Conservation (phyloP, 768 basidiomycete genomes). For the Galerina marginata region DNA sequence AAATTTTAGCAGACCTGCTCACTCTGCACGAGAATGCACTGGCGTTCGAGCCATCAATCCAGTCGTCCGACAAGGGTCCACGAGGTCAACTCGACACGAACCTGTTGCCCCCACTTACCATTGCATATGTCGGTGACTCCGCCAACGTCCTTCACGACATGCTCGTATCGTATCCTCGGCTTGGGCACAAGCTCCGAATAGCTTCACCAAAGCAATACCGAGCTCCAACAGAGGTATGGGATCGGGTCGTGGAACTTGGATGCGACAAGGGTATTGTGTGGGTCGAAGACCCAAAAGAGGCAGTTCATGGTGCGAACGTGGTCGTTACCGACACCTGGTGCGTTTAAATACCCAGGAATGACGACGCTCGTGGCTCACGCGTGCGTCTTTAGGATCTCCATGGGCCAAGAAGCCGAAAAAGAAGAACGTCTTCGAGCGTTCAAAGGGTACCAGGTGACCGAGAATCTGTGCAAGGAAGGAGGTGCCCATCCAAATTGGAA, state of each 20-base stretch:
- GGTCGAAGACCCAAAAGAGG: conserved; percentile 82
- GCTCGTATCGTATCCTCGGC: conserved; percentile 91
- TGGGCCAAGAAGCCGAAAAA: conserved; percentile 98
- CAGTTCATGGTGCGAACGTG: conserved; percentile 89
- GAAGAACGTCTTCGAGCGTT: conserved; percentile 86
- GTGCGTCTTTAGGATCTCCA: conserved; percentile 78
- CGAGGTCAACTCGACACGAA: conserved; percentile 23
- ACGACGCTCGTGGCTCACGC: background rate
- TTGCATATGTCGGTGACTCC: conserved; percentile 94
- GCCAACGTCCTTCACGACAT: conserved; percentile 97
- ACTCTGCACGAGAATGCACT: conserved; percentile 82
- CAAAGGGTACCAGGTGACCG: conserved; percentile 92
- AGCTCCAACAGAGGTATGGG: conserved; percentile 78
- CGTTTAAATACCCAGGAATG: conserved; percentile 23
- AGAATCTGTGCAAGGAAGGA: conserved; percentile 71
- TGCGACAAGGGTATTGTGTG: conserved; percentile 78
- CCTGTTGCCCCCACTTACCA: conserved; percentile 78
- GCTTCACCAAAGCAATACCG: conserved; percentile 82
- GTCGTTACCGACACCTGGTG: conserved; percentile 98
- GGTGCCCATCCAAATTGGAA: conserved; percentile 89
- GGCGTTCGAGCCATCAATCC: conserved; percentile 48
- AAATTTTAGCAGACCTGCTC: conserved; percentile 91
- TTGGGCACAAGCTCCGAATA: conserved; percentile 86
- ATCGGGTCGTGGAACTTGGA: conserved; percentile 74
- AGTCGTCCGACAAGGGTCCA: conserved; percentile 12